phyloP scores from a whole-genome alignment of 371 early-diverging fungal species.

The Lichtheimia ramosa region DNA sequence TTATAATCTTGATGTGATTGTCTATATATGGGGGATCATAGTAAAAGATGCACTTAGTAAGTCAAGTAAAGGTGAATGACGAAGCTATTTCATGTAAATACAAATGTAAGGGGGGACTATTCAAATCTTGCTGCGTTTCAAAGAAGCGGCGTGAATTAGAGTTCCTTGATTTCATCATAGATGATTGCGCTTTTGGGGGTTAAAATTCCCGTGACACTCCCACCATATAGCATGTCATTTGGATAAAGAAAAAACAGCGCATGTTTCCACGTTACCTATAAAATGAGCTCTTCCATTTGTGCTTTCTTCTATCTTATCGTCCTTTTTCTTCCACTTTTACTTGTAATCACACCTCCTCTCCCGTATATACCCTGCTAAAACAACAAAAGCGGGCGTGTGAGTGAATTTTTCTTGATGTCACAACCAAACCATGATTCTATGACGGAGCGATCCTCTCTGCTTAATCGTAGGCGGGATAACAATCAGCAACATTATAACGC shows the following conservation, averaged over 20 bases:
- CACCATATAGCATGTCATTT: constrained; percentile 8
- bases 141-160: constrained; percentile 1
- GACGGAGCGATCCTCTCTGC: constrained; percentile 27
- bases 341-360: not conserved
- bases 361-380: not conserved
- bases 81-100: too few relatives aligned
- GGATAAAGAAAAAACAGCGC: constrained; percentile 1
- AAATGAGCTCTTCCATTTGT: too few relatives aligned
- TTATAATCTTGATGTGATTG: too few relatives aligned
- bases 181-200: constrained; percentile 2
- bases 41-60: too few relatives aligned
- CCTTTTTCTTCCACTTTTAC: constrained; percentile 3
- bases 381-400: too few relatives aligned
- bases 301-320: not conserved
- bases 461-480: constrained; percentile 28
- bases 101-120: too few relatives aligned
- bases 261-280: too few relatives aligned
- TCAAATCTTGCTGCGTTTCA: constrained; percentile 6
- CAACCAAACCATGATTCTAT: not conserved
- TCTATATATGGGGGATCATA: too few relatives aligned
- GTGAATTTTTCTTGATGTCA: not conserved
- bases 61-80: too few relatives aligned
- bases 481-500: constrained; percentile 19
- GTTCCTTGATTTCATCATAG: too few relatives aligned
- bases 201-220: constrained; percentile 7